Evolutionary conservation across 352 stramenopile species (phyloP).

Genomic region (Phytophthora kernoviae): DNA sequence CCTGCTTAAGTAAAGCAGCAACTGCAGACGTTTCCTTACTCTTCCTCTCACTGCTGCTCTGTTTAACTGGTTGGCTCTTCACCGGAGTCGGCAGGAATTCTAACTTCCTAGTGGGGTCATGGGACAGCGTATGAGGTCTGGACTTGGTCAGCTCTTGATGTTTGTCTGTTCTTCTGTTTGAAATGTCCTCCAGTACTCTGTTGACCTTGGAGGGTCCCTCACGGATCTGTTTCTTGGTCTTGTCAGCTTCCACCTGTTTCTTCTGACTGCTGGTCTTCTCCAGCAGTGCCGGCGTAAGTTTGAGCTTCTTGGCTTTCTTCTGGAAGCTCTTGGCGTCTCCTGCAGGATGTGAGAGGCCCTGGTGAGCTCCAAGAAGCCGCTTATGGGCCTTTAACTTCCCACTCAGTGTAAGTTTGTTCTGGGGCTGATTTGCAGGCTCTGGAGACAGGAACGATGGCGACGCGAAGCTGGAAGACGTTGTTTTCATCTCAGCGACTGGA

Average conservation of each 20-base stretch:
- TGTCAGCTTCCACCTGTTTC: background rate
- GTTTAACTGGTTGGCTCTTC: constrained; percentile 15
- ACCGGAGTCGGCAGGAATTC: constrained; percentile 49
- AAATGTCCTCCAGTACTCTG: constrained; percentile 48
- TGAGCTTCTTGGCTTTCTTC: constrained; percentile 34
- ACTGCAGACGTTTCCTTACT: constrained; percentile 1
- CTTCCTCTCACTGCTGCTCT: constrained; percentile 7
- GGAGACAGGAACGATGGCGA: constrained; percentile 55
- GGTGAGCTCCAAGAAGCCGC: constrained; percentile 30
- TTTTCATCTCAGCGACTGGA: background rate
- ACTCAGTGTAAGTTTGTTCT: constrained; percentile 44
- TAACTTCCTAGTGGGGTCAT: constrained; percentile 46
- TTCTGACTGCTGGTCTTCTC: background rate
- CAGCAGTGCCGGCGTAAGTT: constrained; percentile 9
- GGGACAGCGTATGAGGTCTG: constrained; percentile 1
- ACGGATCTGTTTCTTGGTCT: constrained; percentile 13
- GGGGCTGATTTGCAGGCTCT: constrained; percentile 25
- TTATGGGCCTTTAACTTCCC: constrained; percentile 48
- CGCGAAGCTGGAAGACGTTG: constrained; percentile 11
- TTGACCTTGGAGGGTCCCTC: constrained; percentile 9
- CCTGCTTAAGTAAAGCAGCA: background rate
- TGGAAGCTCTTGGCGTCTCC: constrained; percentile 11
- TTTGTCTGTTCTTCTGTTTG: constrained; percentile 31
- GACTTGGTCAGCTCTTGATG: constrained; percentile 4
- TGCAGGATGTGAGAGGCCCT: constrained; percentile 9